Conservation (phyloP, 2,329 filamentous ascomycete species). For the Cryphonectria nitschkei region DNA sequence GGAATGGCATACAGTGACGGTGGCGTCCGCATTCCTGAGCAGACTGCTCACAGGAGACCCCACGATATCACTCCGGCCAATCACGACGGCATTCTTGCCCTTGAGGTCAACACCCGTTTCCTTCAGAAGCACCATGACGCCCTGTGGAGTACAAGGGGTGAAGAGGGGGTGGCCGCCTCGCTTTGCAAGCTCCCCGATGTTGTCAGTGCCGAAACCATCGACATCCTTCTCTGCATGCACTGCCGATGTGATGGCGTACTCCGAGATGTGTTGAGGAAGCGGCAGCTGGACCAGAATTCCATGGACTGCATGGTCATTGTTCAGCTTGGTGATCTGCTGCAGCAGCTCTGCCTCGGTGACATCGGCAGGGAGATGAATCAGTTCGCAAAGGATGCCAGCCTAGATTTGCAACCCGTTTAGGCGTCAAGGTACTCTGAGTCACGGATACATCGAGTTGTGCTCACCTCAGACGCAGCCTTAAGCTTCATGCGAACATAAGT, state of each 20-base stretch:
- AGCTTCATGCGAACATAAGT: constrained; percentile 99
- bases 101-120: constrained; percentile 81
- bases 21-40: constrained; percentile 92
- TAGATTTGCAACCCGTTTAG: constrained; percentile 41
- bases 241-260: constrained; percentile 86
- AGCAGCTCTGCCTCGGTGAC: constrained; percentile 86
- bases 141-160: constrained; percentile 93
- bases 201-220: constrained; percentile 90
- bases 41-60: constrained; percentile 96
- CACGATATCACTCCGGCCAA: constrained; percentile 95
- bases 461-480: constrained; percentile 90
- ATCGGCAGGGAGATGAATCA: constrained; percentile 80
- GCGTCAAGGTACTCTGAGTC: constrained; percentile 18
- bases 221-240: constrained; percentile 96
- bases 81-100: constrained; percentile 92
- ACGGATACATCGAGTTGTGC: constrained; percentile 28
- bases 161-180: constrained; percentile 88
- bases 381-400: constrained; percentile 87
- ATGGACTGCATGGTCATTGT: constrained; percentile 84
- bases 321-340: constrained; percentile 77
- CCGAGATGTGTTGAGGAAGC: constrained; percentile 84
- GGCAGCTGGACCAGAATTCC: constrained; percentile 95
- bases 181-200: constrained; percentile 97
- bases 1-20: constrained; percentile 95
- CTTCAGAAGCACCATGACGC: constrained; percentile 89